Base-by-base conservation (phyloP, 2,329 filamentous ascomycete species). In the Sclerotinia glacialis region DNA sequence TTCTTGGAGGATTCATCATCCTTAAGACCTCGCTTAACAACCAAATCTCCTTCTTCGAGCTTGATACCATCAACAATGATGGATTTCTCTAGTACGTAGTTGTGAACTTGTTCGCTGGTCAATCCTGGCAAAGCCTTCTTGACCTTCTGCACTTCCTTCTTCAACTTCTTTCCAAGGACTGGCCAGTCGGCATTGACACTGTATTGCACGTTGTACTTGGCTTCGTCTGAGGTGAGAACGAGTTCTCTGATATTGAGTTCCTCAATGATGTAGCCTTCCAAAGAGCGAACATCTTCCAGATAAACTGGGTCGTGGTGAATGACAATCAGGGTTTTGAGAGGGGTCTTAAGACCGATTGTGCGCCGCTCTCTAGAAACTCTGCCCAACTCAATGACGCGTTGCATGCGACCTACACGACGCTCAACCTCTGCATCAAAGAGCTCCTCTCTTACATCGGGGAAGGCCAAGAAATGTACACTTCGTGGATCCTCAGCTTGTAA, bases 121-220 rank as follows among this genome's bases (percentile, higher is more conserved):
- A 99, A 82, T 49, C 80, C 83, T 7, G 93, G 93, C 55, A 99
- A 81, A 2, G 91, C 93, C 80, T 94, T 96, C 83, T 96, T 96
- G 72, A 98, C 93, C 76, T 90, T 92, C 71, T 88, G 87, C 71
- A 93, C 91, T 74, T 97, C 93, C 80, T 97, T 97, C 84, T 96
- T 96, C 72, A 98, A 85, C 81, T 98, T 98, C 85, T 97, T 97
- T 71, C 95, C 95, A 21, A 99, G 84, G 2, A 91, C 90, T 18
- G 95, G 93, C 90, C 95, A 97, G 78, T 99, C 95, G 9, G 93
- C 93, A 49, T 86, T 87, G 21, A 94, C 92, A 69, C 90, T 92
- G 80, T 97, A 96, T 76, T 95, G 89, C 55, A 99, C 93, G 65
- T 93, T 91, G 81, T 97, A 97, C 77, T 90, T 91, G 65, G 87